A percentile compares a stretch with the other conserved stretches of the same genome.
Evolutionary conservation across 1,284 basidiomycete species (phyloP).

Genomic region (Boletus semigastroideus): DNA sequence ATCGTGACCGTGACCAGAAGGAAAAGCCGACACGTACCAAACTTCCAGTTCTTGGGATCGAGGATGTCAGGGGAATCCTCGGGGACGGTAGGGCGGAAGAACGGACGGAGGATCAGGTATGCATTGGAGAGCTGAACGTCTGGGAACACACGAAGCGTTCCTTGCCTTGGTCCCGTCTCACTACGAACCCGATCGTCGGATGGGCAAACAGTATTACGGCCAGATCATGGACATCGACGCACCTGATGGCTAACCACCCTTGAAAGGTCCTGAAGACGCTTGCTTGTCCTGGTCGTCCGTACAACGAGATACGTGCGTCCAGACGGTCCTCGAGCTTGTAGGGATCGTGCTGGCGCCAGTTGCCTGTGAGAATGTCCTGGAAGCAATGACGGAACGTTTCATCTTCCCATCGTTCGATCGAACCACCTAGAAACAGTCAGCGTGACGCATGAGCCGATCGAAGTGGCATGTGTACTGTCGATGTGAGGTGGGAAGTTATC

Average conservation of each 20-base stretch:
- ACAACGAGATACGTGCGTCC: conserved; percentile 59
- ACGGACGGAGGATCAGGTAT: conserved; percentile 81
- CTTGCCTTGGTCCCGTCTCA: conserved; percentile 71
- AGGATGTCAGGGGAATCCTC: conserved; percentile 45
- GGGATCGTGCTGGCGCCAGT: conserved; percentile 72
- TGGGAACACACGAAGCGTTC: conserved; percentile 80
- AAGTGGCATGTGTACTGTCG: conserved; percentile 54
- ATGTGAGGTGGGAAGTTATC: conserved; percentile 73
- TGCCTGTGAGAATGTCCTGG: conserved; percentile 61
- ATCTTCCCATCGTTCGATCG: conserved; percentile 87
- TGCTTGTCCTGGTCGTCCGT: conserved; percentile 58
- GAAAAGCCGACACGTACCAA: conserved; percentile 59
- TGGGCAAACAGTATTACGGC: no score
- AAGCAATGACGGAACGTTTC: conserved; percentile 65
- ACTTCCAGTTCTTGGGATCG: conserved; percentile 66
- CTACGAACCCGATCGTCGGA: conserved; percentile 30
- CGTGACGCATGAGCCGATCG: not conserved
- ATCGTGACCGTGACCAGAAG: not conserved
- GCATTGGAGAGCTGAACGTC: conserved; percentile 72
- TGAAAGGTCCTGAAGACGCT: conserved; percentile 82
- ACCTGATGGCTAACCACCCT: conserved; percentile 73
- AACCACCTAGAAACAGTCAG: conserved; percentile 51
- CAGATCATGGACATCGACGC: not conserved
- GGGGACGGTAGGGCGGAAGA: conserved; percentile 62
- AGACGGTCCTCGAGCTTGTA: conserved; percentile 66